Evolutionary conservation across 2,329 filamentous ascomycete genomes (phyloP).

Genomic region (Plenodomus tracheiphilus): DNA sequence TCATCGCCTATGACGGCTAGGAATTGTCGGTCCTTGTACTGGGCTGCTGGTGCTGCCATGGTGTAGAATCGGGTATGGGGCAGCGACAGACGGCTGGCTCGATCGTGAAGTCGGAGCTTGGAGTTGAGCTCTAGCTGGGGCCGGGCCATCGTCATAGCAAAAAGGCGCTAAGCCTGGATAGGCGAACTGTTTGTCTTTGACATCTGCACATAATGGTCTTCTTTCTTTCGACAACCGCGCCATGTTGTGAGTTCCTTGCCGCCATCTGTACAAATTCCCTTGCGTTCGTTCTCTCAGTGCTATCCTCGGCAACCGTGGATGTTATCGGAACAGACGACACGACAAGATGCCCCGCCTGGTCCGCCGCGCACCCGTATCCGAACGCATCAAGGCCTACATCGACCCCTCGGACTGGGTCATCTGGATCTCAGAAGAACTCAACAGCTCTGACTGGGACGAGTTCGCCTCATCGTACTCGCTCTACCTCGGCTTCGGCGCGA

Average conservation of each 20-base stretch:
- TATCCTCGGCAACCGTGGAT: neutral
- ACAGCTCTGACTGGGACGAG: conserved; percentile 89
- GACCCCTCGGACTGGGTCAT: conserved; percentile 89
- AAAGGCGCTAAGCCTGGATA: conserved; percentile 21
- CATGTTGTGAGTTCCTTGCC: conserved; percentile 24
- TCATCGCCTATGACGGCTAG: conserved; percentile 98
- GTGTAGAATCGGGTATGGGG: conserved; percentile 13
- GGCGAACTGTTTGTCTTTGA: conserved; percentile 27
- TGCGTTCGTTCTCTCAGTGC: neutral
- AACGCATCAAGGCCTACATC: conserved; percentile 79
- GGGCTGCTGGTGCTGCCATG: conserved; percentile 64
- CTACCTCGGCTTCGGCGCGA: conserved; percentile 74
- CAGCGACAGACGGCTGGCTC: conserved; percentile 7
- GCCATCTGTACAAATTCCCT: neutral
- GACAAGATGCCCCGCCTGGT: conserved; percentile 73
- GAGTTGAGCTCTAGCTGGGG: too few species aligned
- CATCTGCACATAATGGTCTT: conserved; percentile 11
- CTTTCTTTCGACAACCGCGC: conserved; percentile 13
- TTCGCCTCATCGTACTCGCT: conserved; percentile 71
- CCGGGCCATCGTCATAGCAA: conserved; percentile 30
- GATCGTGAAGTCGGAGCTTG: conserved; percentile 24
- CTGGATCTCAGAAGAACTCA: conserved; percentile 90
- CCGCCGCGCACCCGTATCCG: conserved; percentile 74
- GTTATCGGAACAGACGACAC: conserved; percentile 1
- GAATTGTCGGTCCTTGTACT: conserved; percentile 84